Base-by-base conservation (phyloP, 495 filamentous ascomycete genomes). In the Xylaria longipes region DNA sequence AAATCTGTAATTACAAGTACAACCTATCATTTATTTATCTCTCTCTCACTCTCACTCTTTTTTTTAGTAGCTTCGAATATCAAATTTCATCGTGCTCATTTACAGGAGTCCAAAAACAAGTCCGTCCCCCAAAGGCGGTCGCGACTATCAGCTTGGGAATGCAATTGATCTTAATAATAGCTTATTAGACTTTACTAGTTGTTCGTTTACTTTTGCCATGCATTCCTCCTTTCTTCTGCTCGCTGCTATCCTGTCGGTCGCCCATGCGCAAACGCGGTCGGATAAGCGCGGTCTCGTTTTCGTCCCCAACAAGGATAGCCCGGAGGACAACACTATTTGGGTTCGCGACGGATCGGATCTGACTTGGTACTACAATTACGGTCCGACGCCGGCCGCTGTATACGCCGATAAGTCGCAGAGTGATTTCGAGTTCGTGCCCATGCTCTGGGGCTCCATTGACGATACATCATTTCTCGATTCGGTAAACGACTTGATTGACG, bases 321-420 rank as follows among this genome's bases (percentile, higher is more conserved):
- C 85, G 4, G 61, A 76, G 1, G 91, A 94, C 78, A 87, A 91
- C 79, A 70, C 80, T 17, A 85, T 90, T 68, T 93, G 91, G 90
- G 78, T 82, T 43, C 73, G 79, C 17, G 64, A 82, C 8, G 79
- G 76, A 37, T 87, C 86, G 9, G 86, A 87, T 63, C 76, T 94
- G 72, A 93, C 89, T 2, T 95, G 92, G 92, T 95, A 95, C 82
- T 94, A 94, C 86, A 93, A 93, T 81, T 94, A 94, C 80, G 72
- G 74, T 20, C 73, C 83, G 56, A 74, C 76, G 3, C 91, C 90
- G 33, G 87, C 90, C 12, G 50, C 83, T 0, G 79, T 78, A 33
- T 89, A 85, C 79, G 64, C 75, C 37, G 80, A 80, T 65, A 64
- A 79, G 56, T 54, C 82, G 9, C 80, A 88, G 73, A 72, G 79